Percentiles rank a stretch among this genome's conserved stretches.
phyloP scores from a whole-genome alignment of 768 basidiomycete genomes.

The Phanerochaete carnosa region DNA sequence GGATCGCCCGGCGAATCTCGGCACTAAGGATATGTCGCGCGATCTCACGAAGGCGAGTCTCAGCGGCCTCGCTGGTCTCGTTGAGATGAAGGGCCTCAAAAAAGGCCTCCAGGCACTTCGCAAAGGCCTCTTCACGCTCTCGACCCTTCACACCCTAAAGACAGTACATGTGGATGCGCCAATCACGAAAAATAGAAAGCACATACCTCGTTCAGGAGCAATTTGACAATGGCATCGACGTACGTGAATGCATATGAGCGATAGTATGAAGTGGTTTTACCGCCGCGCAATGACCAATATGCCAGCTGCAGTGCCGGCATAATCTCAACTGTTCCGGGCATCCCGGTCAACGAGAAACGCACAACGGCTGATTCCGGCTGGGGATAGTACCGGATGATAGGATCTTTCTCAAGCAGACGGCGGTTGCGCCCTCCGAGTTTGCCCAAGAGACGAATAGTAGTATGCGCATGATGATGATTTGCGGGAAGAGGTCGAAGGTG shows the following conservation, averaged over 20 bases:
- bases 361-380: constrained; percentile 70
- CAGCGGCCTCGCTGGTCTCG: constrained; percentile 68
- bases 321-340: constrained; percentile 60
- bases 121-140: constrained; percentile 73
- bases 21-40: constrained; percentile 68
- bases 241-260: constrained; percentile 61
- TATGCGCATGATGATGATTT: constrained; percentile 87
- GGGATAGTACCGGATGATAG: constrained; percentile 66
- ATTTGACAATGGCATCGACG: constrained; percentile 67
- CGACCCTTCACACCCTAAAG: constrained; percentile 65
- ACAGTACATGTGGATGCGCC: not conserved
- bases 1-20: constrained; percentile 63
- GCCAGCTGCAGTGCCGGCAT: constrained; percentile 66
- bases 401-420: constrained; percentile 77
- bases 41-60: constrained; percentile 64
- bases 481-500: constrained; percentile 88
- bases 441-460: constrained; percentile 92
- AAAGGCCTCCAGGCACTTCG: constrained; percentile 66
- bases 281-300: constrained; percentile 48
- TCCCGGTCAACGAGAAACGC: constrained; percentile 71
- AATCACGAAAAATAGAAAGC: not conserved
- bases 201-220: constrained; percentile 72
- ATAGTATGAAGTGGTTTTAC: constrained; percentile 32
- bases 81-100: constrained; percentile 72
- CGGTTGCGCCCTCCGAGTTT: constrained; percentile 96